phyloP scores from a whole-genome alignment of 306 rosid genomes.

The Macrotyloma uniflorum region DNA sequence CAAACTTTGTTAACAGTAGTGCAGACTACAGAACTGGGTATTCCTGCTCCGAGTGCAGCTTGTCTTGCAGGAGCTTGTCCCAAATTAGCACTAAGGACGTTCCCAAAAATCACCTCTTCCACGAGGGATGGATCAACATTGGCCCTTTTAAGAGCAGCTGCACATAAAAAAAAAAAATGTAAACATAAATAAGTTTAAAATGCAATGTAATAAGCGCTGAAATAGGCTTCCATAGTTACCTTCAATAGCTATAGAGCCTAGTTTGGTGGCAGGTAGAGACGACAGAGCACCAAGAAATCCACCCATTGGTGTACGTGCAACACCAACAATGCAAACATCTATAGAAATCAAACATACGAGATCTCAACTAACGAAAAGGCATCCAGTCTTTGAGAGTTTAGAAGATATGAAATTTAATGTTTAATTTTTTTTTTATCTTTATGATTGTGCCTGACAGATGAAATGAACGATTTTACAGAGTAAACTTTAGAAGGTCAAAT shows the following conservation, averaged over 20 bases:
- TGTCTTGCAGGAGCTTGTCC: conserved; percentile 99
- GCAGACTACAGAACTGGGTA: conserved; percentile 79
- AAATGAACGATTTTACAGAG: background rate
- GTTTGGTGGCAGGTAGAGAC: conserved; percentile 85
- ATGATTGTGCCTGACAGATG: background rate
- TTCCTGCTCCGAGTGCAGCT: conserved; percentile 97
- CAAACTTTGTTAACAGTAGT: conserved; percentile 97
- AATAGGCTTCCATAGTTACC: conserved; percentile 50
- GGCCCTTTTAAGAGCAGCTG: conserved; percentile 94
- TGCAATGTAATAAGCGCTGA: conserved; percentile 8
- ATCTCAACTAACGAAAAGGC: conserved; percentile 8
- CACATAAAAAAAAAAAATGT: conserved; percentile 22
- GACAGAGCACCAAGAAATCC: conserved; percentile 89
- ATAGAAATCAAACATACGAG: conserved; percentile 37
- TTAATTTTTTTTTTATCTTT: background rate
- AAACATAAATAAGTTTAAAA: background rate
- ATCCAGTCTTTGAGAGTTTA: background rate
- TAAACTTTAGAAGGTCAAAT: background rate
- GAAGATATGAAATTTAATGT: conserved; percentile 13
- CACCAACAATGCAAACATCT: conserved; percentile 98
- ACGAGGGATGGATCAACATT: conserved; percentile 88
- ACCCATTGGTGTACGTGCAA: conserved; percentile 99
- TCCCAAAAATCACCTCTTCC: conserved; percentile 90
- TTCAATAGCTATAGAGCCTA: conserved; percentile 88
- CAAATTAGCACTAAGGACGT: conserved; percentile 96